Evolutionary conservation across 345 rosid genomes (phyloP), one percentile per base, ranked within the genome.

Genomic region (Pugionium dolabratum): DNA sequence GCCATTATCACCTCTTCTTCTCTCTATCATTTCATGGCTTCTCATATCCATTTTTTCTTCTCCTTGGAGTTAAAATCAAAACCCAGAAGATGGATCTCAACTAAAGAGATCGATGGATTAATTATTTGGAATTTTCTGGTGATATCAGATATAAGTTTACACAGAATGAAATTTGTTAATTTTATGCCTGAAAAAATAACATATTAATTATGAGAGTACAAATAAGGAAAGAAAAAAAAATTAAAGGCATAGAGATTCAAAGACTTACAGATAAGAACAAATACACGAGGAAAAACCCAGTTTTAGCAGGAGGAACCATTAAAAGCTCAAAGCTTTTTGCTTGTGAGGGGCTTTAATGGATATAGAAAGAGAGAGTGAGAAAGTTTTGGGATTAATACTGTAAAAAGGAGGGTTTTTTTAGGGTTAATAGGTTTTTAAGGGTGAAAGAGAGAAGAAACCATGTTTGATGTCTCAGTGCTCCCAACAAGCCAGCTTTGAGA

Each of bases 401-500:
- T 40, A 48, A 58, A 64, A 50, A 32, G 55, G 42, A 0, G 11
- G 18, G 18, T 18, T 18, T 50, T 50, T 40, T 42, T 72, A 58
- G 71, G 60, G 65, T 10, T 57, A 72, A 72, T 42, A 48, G 44
- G 26, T 9, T 2, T 25, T 63, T 62, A 56, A 35, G 54, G 4
- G 34, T 8, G 35, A 51, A 50, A 67, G 69, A 49, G 9, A 43
- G 37, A 64, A 50, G 67, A 33, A 74, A 73, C 77, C 77, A 66
- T 73, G 77, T 46, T 60, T 62, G 67, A 78, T 85, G 96, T 85
- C 79, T 78, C 89, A n/a, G 86, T 77, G 86, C 79, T 79, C 59
- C 95, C 92, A 86, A 84, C 96, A 86, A 73, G 78, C 62, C 80
- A 67, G 61, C 73, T 71, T 77, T 66, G 81, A 76, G 81, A 80